phyloP scores from a whole-genome alignment of 176 grass and related monocot species.

The Bolboschoenus planiculmis region DNA sequence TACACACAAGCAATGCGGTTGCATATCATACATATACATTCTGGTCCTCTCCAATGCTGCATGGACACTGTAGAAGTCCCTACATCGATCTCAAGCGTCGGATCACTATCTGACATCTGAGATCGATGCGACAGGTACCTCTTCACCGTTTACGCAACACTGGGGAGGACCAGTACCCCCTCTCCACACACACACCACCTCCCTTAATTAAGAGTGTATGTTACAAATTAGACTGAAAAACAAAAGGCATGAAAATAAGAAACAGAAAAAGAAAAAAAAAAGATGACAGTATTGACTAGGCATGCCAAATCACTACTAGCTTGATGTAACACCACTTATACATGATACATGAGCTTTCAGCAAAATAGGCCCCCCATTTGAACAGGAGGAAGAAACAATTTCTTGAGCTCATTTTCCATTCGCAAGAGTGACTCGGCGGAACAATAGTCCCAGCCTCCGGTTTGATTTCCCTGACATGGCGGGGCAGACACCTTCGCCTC shows the following conservation, averaged over 20 bases:
- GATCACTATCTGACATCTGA: slow-evolving; percentile 3
- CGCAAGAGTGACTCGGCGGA: slow-evolving; percentile 37
- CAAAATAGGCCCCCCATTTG: slow-evolving; percentile 34
- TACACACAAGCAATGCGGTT: not conserved
- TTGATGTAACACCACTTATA: slow-evolving; percentile 20
- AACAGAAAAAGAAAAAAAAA: not conserved
- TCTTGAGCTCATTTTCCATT: slow-evolving; percentile 56
- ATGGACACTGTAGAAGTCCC: not conserved
- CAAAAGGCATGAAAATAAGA: not conserved
- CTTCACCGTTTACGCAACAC: not conserved
- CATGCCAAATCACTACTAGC: not conserved
- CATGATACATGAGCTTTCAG: slow-evolving; percentile 32
- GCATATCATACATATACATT: slow-evolving; percentile 8
- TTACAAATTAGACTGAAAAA: slow-evolving; percentile 7
- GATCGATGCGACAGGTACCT: not conserved
- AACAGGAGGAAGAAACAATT: slow-evolving; percentile 34
- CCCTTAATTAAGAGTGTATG: not conserved
- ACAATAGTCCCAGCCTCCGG: slow-evolving; percentile 36
- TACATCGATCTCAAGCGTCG: not conserved
- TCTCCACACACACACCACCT: not conserved
- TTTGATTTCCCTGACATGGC: slow-evolving; percentile 22
- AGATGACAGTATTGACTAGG: not conserved
- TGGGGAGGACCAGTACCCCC: slow-evolving; percentile 1
- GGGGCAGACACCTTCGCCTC: slow-evolving; percentile 25
- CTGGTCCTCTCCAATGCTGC: not conserved